phyloP scores from a whole-genome alignment of 371 early-diverging fungal genomes.

The Mucor racemosus region DNA sequence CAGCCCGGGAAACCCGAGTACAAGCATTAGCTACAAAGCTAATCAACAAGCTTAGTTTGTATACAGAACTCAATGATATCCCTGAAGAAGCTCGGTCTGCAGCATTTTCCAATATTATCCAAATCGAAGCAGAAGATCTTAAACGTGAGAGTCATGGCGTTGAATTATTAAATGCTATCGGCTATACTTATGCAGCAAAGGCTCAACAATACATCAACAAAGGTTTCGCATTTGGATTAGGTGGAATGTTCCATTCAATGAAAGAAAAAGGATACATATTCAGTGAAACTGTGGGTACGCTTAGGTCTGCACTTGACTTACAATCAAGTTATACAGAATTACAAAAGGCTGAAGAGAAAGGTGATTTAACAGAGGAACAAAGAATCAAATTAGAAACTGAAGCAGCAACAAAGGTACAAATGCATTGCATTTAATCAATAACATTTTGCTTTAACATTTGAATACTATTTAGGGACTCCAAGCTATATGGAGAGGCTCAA shows the following conservation, averaged over 20 bases:
- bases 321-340: constrained; percentile 88
- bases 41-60: constrained; percentile 71
- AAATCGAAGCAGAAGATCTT: constrained; percentile 85
- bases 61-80: constrained; percentile 69
- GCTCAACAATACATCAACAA: constrained; percentile 84
- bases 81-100: constrained; percentile 33
- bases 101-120: constrained; percentile 71
- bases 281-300: constrained; percentile 87
- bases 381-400: constrained; percentile 70
- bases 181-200: constrained; percentile 86
- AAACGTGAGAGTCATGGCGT: constrained; percentile 90
- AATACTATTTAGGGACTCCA: constrained; percentile 69
- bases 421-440: not conserved
- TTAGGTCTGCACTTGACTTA: constrained; percentile 89
- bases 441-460: not conserved
- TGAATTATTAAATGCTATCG: constrained; percentile 92
- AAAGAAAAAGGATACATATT: constrained; percentile 87
- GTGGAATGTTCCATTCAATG: constrained; percentile 69
- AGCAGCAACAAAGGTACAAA: constrained; percentile 70
- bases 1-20: constrained; percentile 71
- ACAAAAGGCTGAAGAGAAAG: constrained; percentile 85
- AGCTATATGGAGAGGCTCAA: constrained; percentile 93
- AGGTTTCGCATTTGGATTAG: constrained; percentile 75
- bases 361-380: constrained; percentile 65
- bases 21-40: constrained; percentile 70